Evolutionary conservation across 495 filamentous ascomycete genomes (phyloP).

Genomic region (Podospora pseudoanserina): DNA sequence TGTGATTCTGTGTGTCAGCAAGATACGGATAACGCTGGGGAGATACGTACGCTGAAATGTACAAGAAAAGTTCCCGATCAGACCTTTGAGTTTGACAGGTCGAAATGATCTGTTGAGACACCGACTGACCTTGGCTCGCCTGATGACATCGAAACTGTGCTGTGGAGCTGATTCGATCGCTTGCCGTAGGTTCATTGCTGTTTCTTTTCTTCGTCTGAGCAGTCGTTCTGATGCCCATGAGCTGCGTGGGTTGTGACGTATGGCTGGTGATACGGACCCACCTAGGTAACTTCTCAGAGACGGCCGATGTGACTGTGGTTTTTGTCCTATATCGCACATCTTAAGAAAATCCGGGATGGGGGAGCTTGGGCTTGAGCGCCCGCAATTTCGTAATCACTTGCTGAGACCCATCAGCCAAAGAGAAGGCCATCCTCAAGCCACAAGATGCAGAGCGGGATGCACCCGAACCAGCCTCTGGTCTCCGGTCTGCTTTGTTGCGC

Average conservation of each 20-base stretch:
- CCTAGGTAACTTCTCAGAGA: neutral
- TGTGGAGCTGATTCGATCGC: neutral
- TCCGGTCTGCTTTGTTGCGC: neutral
- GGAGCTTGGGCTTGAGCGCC: slow-evolving; percentile 5
- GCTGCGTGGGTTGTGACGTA: neutral
- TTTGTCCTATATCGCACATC: slow-evolving; percentile 43
- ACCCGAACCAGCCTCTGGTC: neutral
- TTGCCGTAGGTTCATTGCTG: neutral
- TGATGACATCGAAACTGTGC: neutral
- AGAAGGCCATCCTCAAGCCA: neutral
- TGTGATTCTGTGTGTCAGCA: neutral
- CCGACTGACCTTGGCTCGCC: neutral
- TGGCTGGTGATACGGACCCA: neutral
- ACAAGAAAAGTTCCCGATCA: neutral
- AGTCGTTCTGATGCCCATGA: neutral
- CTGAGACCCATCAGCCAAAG: neutral
- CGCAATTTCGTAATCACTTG: neutral
- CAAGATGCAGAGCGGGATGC: slow-evolving; percentile 4
- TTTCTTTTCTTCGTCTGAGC: neutral
- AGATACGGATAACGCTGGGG: neutral
- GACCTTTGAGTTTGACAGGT: neutral
- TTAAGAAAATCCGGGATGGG: slow-evolving; percentile 38
- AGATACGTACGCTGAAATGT: neutral
- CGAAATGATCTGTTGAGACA: neutral
- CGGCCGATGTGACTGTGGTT: neutral